Percentiles rank a stretch among this genome's conserved stretches.
Conservation (phyloP, 768 basidiomycete genomes). For the Tulasnella sp. region DNA sequence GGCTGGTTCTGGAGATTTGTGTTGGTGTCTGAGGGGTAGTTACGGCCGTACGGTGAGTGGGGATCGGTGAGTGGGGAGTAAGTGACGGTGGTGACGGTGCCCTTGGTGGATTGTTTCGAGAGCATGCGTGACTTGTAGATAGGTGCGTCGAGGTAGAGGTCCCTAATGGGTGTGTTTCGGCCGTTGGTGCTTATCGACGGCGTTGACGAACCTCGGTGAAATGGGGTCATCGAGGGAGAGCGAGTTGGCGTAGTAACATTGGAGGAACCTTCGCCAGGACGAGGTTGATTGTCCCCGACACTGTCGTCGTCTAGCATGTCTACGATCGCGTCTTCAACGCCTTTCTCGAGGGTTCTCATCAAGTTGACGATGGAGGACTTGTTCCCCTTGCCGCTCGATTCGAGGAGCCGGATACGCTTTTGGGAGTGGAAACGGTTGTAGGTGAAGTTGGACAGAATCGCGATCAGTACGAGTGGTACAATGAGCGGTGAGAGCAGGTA, state of each 20-base stretch:
- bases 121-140: background rate
- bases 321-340: slow-evolving; percentile 41
- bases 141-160: too few species aligned
- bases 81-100: background rate
- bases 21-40: background rate
- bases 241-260: background rate
- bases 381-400: slow-evolving; percentile 32
- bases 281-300: slow-evolving; percentile 16
- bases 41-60: background rate
- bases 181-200: slow-evolving; percentile 9
- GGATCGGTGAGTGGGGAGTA: slow-evolving; percentile 1
- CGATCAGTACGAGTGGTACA: slow-evolving; percentile 41
- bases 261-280: slow-evolving; percentile 18
- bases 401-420: slow-evolving; percentile 50
- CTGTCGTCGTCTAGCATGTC: slow-evolving; percentile 40
- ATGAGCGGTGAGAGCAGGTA: slow-evolving; percentile 50
- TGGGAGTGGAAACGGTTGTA: slow-evolving; percentile 33
- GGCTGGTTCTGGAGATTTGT: slow-evolving; percentile 17
- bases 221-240: background rate
- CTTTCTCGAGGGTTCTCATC: slow-evolving; percentile 25
- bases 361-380: background rate
- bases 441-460: slow-evolving; percentile 28
- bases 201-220: slow-evolving; percentile 4
- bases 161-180: background rate
- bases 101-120: background rate